Percentiles rank a stretch among this genome's conserved stretches.
phyloP scores from a whole-genome alignment of 2,329 filamentous ascomycete species.

The Colletotrichum zoysiae region DNA sequence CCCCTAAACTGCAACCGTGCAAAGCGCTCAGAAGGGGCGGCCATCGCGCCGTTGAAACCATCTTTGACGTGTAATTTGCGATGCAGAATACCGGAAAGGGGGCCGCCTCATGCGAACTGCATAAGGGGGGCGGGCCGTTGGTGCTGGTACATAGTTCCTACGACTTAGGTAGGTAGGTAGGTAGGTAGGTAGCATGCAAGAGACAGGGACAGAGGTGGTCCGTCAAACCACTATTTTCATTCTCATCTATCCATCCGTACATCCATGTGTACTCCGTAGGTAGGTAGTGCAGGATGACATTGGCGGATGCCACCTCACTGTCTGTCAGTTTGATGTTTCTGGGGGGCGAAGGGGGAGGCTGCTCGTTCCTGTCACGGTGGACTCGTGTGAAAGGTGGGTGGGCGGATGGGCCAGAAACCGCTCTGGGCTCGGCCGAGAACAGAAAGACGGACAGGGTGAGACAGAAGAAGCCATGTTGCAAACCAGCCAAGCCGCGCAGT shows the following conservation, averaged over 20 bases:
- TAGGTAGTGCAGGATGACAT: no score
- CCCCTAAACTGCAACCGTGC: slow-evolving; percentile 35
- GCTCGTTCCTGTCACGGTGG: slow-evolving; percentile 29
- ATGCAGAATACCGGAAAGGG: slow-evolving; percentile 28
- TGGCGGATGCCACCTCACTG: slow-evolving; percentile 13
- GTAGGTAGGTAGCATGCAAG: neutral
- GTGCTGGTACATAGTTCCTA: no score
- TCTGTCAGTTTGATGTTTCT: neutral
- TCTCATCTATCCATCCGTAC: neutral
- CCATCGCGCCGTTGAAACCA: slow-evolving; percentile 40
- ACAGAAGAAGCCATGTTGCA: slow-evolving; percentile 2
- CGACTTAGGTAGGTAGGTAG: neutral
- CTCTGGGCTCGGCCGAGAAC: slow-evolving; percentile 25
- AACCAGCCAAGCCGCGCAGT: slow-evolving; percentile 3
- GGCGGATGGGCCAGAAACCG: slow-evolving; percentile 32
- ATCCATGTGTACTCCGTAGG: no score
- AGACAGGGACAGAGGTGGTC: slow-evolving; percentile 8
- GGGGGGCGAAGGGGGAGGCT: neutral
- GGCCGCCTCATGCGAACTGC: slow-evolving; percentile 18
- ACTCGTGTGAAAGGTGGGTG: slow-evolving; percentile 15
- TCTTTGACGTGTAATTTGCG: slow-evolving; percentile 35
- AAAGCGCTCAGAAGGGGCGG: slow-evolving; percentile 32
- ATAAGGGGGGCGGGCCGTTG: slow-evolving; percentile 29
- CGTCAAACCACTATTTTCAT: neutral
- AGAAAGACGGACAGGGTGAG: neutral